Percentiles rank a stretch among this genome's conserved stretches.
Conservation (phyloP, 306 rosid species). For the Glycine latifolia region DNA sequence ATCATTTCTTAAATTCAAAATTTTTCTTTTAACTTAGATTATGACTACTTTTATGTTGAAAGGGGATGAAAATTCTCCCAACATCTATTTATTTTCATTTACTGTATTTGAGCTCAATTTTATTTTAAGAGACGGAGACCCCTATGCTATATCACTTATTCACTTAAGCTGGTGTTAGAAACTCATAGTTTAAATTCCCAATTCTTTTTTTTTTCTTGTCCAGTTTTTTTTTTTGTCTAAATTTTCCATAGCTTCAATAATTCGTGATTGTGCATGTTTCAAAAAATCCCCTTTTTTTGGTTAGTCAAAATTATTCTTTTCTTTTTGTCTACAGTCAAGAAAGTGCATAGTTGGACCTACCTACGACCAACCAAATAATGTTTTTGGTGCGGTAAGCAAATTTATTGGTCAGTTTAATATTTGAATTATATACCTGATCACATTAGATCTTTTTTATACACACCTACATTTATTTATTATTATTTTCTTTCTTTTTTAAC, state of each 20-base stretch:
- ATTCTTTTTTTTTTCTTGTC: not conserved
- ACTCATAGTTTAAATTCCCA: not conserved
- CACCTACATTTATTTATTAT: too few relatives aligned
- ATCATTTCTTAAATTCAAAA: too few relatives aligned
- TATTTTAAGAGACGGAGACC: too few relatives aligned
- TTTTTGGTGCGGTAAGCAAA: not conserved
- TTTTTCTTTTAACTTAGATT: too few relatives aligned
- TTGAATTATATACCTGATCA: too few relatives aligned
- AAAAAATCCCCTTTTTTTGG: not conserved
- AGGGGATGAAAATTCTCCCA: constrained; percentile 49
- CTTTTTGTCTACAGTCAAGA: not conserved
- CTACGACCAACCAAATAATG: not conserved
- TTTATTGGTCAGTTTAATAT: too few relatives aligned
- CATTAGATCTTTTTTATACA: too few relatives aligned
- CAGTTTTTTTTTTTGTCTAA: not conserved
- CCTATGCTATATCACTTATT: too few relatives aligned
- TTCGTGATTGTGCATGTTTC: not conserved
- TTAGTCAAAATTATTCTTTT: not conserved
- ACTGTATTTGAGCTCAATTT: not conserved
- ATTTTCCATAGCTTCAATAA: not conserved
- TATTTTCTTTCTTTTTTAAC: too few relatives aligned
- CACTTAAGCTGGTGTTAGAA: too few relatives aligned
- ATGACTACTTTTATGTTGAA: too few relatives aligned
- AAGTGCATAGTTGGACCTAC: not conserved
- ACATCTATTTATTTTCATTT: too few relatives aligned